phyloP scores from a whole-genome alignment of 495 filamentous ascomycete species.

The Neurospora sp. region DNA sequence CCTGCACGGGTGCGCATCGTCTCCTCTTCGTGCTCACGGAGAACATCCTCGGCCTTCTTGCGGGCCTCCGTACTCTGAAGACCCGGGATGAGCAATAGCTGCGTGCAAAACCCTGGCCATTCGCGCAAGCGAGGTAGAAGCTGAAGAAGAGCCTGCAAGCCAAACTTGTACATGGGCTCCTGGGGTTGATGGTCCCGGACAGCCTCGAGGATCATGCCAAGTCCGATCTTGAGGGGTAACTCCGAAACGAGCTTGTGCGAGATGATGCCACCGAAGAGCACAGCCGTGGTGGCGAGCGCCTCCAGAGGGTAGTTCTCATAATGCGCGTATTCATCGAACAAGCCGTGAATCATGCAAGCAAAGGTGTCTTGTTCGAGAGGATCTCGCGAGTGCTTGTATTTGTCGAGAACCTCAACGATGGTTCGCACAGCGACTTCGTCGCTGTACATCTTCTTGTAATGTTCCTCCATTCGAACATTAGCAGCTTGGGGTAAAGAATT shows the following conservation, averaged over 20 bases:
- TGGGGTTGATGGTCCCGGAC: conserved; percentile 72
- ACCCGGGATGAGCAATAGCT: conserved; percentile 67
- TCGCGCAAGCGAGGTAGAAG: conserved; percentile 72
- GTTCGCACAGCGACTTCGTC: conserved; percentile 70
- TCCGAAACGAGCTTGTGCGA: conserved; percentile 80
- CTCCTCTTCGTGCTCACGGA: conserved; percentile 52
- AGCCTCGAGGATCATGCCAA: conserved; percentile 93
- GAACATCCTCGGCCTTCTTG: conserved; percentile 69
- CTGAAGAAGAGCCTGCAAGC: conserved; percentile 89
- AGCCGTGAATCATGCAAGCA: conserved; percentile 94
- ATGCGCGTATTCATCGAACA: conserved; percentile 95
- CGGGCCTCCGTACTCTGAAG: conserved; percentile 78
- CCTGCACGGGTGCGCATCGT: conserved; percentile 32
- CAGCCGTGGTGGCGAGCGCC: conserved; percentile 86
- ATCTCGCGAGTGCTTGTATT: conserved; percentile 76
- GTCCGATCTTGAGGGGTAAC: conserved; percentile 79
- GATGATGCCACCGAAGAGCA: conserved; percentile 95
- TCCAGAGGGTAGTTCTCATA: conserved; percentile 90
- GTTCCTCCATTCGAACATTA: conserved; percentile 86
- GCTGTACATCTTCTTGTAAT: conserved; percentile 94
- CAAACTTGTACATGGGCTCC: conserved; percentile 94
- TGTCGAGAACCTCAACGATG: conserved; percentile 69
- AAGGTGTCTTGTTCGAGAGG: conserved; percentile 85
- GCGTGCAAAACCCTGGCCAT: conserved; percentile 82
- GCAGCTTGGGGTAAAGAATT: conserved; percentile 70